Base-by-base conservation (phyloP, 1,284 basidiomycete species). In the Sporisorium sorghi region DNA sequence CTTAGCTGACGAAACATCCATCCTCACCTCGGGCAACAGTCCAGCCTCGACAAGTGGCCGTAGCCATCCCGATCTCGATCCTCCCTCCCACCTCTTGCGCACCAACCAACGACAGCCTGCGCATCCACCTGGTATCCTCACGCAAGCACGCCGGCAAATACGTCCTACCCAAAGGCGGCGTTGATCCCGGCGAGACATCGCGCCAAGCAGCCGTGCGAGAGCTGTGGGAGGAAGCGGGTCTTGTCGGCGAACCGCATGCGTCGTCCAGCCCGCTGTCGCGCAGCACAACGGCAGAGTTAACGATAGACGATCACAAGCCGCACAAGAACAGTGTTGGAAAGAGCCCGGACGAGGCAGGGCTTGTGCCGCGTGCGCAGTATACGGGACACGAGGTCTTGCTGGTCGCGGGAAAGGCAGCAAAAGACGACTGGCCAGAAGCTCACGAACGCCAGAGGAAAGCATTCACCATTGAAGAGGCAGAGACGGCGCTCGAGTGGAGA, bases 91-190 rank as follows among this genome's bases (percentile, higher is more conserved):
- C 2, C 10, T 12, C 30, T 42, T 43, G 39, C 24, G 17, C 15
- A 10, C n/a, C 17, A 28, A 7, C 10, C 17, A 7, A 6, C 5
- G 39, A 48, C 17, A 44, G 43, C 14, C n/a, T 74, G 1, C 43
- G 42, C 0, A 58, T 83, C 43, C 78, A 73, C 43, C 65, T 83
- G 10, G 82, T 83, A 2, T 58, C 77, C 2, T 82, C 80, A 14
- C 67, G 81, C 17, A 83, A 83, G 58, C 82, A 83, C 35, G 48
- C 59, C 23, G 48, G 62, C 21, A 56, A 54, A 2, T 83, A 24
- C 24, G 81, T 83, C 1, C 61, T 83, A 15, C 82, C 82, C 28
- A 83, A 83, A 57, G 82, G 82, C 28, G 82, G 82, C 3, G 60
- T 83, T n/a, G 80, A 83, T 39, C 11, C 47, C 14, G 78, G 77